A percentile compares a stretch with the other conserved stretches of the same genome.
Evolutionary conservation across 495 filamentous ascomycete species (phyloP).

Genomic region (Penicillium manginii): DNA sequence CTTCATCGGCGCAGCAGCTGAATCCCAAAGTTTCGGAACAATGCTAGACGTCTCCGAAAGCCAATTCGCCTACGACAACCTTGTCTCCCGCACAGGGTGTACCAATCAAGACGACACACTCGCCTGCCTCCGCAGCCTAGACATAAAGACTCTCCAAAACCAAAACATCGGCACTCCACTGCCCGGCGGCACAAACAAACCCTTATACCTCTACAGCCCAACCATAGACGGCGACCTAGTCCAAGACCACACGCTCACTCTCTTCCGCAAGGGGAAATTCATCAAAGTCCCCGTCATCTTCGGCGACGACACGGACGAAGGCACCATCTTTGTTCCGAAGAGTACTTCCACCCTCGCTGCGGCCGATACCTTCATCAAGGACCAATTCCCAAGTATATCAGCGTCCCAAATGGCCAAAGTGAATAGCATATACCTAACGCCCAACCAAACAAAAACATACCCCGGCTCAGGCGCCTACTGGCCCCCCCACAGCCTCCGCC

Average conservation of each 20-base stretch:
- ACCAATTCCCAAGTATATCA: conserved; percentile 65
- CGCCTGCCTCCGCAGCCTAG: conserved; percentile 58
- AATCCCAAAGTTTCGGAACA: conserved; percentile 67
- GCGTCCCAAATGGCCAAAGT: conserved; percentile 55
- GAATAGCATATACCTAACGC: conserved; percentile 60
- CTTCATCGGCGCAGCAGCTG: conserved; percentile 66
- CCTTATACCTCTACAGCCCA: conserved; percentile 64
- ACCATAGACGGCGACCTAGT: conserved; percentile 63
- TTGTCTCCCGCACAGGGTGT: conserved; percentile 62
- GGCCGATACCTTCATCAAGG: conserved; percentile 57
- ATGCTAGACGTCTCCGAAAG: conserved; percentile 61
- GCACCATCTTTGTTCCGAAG: conserved; percentile 63
- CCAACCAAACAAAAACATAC: conserved; percentile 42
- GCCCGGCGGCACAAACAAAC: conserved; percentile 49
- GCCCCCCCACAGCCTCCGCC: conserved; percentile 58
- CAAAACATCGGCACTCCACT: conserved; percentile 58
- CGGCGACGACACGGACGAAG: conserved; percentile 74
- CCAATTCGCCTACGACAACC: conserved; percentile 67
- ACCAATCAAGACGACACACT: conserved; percentile 49
- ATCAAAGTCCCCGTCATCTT: conserved; percentile 71
- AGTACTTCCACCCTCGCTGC: conserved; percentile 49
- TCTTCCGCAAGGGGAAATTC: conserved; percentile 62
- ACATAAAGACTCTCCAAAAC: conserved; percentile 51
- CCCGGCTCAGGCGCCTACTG: conserved; percentile 56
- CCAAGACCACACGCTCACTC: conserved; percentile 59